Percentiles rank a stretch among this genome's conserved stretches.
Conservation (phyloP, 2,329 filamentous ascomycete species). For the Xylaria arbuscula region DNA sequence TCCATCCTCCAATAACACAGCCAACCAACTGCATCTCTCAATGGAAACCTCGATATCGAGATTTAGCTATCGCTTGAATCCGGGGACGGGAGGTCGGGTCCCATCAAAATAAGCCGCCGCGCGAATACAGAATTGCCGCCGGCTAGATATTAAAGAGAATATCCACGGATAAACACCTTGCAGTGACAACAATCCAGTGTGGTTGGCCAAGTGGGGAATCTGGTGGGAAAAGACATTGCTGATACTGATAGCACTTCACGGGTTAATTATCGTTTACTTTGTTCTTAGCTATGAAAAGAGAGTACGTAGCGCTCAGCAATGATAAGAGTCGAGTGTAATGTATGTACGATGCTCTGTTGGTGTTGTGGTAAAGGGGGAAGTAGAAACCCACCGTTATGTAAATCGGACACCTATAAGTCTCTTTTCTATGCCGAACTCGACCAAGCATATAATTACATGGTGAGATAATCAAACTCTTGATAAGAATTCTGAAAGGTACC, state of each 20-base stretch:
- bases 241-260: not conserved
- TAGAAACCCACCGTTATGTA: not conserved
- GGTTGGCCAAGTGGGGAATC: not conserved
- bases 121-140: conserved; percentile 10
- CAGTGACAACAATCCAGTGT: not conserved
- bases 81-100: not conserved
- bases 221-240: not conserved
- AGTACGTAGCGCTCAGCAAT: not conserved
- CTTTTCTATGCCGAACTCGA: not conserved
- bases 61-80: not conserved
- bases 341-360: not conserved
- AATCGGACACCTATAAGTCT: not conserved
- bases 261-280: not conserved
- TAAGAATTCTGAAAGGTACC: not conserved
- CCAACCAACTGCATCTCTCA: too few relatives aligned
- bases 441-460: too few relatives aligned
- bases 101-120: not conserved
- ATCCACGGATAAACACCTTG: conserved; percentile 23
- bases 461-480: not conserved
- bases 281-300: not conserved
- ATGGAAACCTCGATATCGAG: not conserved
- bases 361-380: not conserved
- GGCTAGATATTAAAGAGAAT: conserved; percentile 23
- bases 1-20: conserved; percentile 13
- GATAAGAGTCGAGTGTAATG: too few relatives aligned